Conservation (phyloP, 164 flowering plant genomes). For the Buxus sempervirens region DNA sequence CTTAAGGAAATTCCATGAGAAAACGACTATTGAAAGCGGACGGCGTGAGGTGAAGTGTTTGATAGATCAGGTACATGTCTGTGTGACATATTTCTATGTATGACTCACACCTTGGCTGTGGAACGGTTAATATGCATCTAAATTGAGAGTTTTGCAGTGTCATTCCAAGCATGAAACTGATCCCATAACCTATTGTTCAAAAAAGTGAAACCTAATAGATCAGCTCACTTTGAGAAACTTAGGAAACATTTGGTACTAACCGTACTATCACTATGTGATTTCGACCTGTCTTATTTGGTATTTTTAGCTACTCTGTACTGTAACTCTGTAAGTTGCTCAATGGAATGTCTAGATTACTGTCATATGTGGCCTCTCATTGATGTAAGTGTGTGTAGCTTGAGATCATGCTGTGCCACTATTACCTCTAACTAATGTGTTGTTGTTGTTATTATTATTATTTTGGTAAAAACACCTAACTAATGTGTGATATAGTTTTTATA, state of each 20-base stretch:
- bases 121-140: too few species aligned
- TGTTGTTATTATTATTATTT: background rate
- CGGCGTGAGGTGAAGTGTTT: slow-evolving; percentile 61
- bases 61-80: slow-evolving; percentile 67
- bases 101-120: too few species aligned
- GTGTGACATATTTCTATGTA: background rate
- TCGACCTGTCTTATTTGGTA: background rate
- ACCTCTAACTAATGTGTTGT: background rate
- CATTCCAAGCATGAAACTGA: too few species aligned
- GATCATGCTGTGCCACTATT: background rate
- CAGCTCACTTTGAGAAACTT: background rate
- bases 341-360: background rate
- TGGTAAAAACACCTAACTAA: too few species aligned
- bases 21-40: slow-evolving; percentile 47
- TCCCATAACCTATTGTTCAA: too few species aligned
- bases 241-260: too few species aligned
- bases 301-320: background rate
- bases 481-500: background rate
- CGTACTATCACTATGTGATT: background rate
- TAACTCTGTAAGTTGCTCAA: background rate
- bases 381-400: background rate
- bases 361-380: background rate
- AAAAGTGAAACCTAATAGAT: too few species aligned
- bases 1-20: slow-evolving; percentile 60
- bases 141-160: too few species aligned